These are phyloP conservation scores for Parastagonospora nodorum DNA, from an alignment of 2,329 filamentous ascomycete genomes.

Conservation along the genomic window DNA sequence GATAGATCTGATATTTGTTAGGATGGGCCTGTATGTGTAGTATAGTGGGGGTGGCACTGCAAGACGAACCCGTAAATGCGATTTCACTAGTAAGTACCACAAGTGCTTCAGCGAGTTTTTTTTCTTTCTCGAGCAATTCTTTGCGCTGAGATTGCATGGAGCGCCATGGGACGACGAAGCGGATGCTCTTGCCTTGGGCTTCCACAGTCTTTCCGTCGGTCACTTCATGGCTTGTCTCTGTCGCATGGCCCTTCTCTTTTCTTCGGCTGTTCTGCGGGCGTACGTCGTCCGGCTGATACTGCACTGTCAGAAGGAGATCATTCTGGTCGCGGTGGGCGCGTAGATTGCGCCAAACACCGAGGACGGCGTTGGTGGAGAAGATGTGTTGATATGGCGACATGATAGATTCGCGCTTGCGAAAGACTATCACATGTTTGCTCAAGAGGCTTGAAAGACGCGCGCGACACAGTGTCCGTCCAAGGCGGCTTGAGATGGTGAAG, in stretches of 20 bases:
- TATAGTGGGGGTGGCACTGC: not conserved
- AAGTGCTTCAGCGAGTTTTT: conserved; percentile 40
- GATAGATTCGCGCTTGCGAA: conserved; percentile 5
- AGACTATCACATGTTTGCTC: conserved; percentile 19
- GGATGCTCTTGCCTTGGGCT: conserved; percentile 34
- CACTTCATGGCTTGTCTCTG: conserved; percentile 25
- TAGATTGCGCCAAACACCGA: conserved; percentile 43
- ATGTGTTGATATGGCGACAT: conserved; percentile 42
- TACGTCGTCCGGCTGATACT: conserved; percentile 37
- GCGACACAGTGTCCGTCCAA: not conserved
- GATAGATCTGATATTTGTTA: conserved; percentile 33
- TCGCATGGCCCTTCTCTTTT: conserved; percentile 16
- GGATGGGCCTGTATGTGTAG: not conserved
- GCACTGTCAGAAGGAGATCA: conserved; percentile 40
- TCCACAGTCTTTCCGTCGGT: conserved; percentile 24
- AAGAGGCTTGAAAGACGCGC: not conserved
- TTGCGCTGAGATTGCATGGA: conserved; percentile 42
- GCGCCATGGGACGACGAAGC: conserved; percentile 44
- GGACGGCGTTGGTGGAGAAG: conserved; percentile 39
- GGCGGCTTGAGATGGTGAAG: not conserved
- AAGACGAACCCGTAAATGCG: conserved; percentile 36
- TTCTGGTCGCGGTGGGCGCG: conserved; percentile 37
- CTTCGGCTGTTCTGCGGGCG: conserved; percentile 21
- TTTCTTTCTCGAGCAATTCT: conserved; percentile 40
- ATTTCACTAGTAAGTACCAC: conserved; percentile 41